phyloP scores from a whole-genome alignment of 2,329 filamentous ascomycete genomes.

The Penicillium sp. region DNA sequence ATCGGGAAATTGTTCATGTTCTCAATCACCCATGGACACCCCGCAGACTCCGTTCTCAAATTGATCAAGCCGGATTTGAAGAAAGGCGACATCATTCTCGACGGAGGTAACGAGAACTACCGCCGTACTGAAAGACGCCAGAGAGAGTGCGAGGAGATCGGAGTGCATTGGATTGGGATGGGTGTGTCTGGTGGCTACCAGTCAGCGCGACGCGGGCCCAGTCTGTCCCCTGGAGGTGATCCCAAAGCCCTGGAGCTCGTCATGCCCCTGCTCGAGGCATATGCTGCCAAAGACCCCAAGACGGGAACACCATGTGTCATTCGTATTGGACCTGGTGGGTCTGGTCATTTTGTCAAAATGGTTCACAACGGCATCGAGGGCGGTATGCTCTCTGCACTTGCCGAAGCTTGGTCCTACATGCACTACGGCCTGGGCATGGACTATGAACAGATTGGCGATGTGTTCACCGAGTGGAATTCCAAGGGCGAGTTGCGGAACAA shows the following conservation, averaged over 20 bases:
- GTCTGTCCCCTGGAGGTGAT: conserved; percentile 67
- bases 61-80: conserved; percentile 55
- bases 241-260: conserved; percentile 58
- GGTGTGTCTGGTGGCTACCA: conserved; percentile 72
- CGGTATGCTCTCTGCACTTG: conserved; percentile 66
- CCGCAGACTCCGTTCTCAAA: conserved; percentile 39
- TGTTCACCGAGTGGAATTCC: conserved; percentile 63
- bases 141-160: conserved; percentile 56
- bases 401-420: conserved; percentile 68
- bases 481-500: conserved; percentile 61
- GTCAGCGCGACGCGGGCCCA: conserved; percentile 65
- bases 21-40: conserved; percentile 43
- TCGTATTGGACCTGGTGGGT: conserved; percentile 62
- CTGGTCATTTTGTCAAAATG: conserved; percentile 75
- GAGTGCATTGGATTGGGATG: conserved; percentile 67
- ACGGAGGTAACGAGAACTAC: conserved; percentile 70
- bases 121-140: conserved; percentile 65
- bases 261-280: conserved; percentile 61
- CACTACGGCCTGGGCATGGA: conserved; percentile 58
- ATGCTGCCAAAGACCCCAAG: conserved; percentile 63
- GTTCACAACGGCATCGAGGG: conserved; percentile 75
- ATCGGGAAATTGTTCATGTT: conserved; percentile 43
- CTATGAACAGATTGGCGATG: conserved; percentile 62
- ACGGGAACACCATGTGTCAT: conserved; percentile 63
- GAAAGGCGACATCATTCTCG: conserved; percentile 66